Evolutionary conservation across 2,329 filamentous ascomycete genomes (phyloP), one percentile per base, ranked within the genome.

Genomic region (Aspergillus eucalypticola): DNA sequence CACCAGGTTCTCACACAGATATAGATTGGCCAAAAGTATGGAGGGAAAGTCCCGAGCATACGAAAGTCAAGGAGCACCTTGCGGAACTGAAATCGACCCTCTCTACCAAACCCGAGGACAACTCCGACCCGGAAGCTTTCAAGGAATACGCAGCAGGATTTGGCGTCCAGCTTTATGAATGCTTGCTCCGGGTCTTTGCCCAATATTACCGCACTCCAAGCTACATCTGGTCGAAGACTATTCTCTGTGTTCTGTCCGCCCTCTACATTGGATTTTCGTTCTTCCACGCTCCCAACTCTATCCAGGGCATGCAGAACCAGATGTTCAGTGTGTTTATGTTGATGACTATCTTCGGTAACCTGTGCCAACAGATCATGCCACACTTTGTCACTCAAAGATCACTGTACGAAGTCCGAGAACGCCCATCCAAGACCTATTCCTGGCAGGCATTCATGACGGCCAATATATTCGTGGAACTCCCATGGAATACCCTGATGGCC

Each of bases 141-240:
- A 84, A 86, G 63, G 90, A 96, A 73, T 96, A 96, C 62, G 92
- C 92, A 2, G 90, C 90, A 6, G 85, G 89, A 0, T 91, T 95
- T 71, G 70, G 66, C 46, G 69, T 80, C 5, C 92, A 96, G 75
- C 79, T 94, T 35, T 78, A 76, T 56, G 82, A 88, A 70, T 90
- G 91, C 58, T 83, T 86, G n/a, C 75, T 83, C 65, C 90, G 92
- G 69, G 89, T 94, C 27, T 94, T 95, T 81, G 85, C 92, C 73
- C 92, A 96, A 75, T 95, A 95, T 83, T 96, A 92, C 91, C 89
- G 92, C 61, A 92, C 89, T 0, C 92, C 92, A 0, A 84, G 87
- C 7, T 96, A 96, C 79, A 93, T 96, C 75, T 96, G 93, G 79
- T 88, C 90, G 68, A 96, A 96, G 81, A 73, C 83, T 0, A 80